phyloP scores from a whole-genome alignment of 2,329 filamentous ascomycete genomes.

The Sporothrix globosa region DNA sequence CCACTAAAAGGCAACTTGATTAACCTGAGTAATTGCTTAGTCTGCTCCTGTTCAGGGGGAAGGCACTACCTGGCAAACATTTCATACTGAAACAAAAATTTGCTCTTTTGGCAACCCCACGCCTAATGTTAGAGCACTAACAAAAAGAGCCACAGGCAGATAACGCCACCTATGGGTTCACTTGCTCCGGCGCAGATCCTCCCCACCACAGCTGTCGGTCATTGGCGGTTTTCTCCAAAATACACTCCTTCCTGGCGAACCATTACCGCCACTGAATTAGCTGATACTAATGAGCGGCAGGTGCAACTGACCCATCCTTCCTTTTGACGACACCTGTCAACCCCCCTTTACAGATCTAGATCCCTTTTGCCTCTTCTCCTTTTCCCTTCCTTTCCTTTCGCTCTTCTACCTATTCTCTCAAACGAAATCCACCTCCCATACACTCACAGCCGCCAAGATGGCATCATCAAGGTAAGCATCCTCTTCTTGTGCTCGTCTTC shows the following conservation, averaged over 20 bases:
- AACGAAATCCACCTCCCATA: background rate
- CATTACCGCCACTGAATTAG: background rate
- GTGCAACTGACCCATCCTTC: slow-evolving; percentile 13
- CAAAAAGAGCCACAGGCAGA: background rate
- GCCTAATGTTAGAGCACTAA: background rate
- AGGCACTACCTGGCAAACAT: background rate
- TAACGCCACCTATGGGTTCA: background rate
- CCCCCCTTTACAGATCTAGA: slow-evolving; percentile 21
- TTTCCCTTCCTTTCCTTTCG: slow-evolving; percentile 9
- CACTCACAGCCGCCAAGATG: slow-evolving; percentile 30
- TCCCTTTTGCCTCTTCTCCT: slow-evolving; percentile 26
- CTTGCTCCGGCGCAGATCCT: slow-evolving; percentile 18
- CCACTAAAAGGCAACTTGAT: slow-evolving; percentile 12
- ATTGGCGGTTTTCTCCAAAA: background rate
- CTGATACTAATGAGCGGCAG: slow-evolving; percentile 5
- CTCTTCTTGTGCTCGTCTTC: background rate
- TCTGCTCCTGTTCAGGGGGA: background rate
- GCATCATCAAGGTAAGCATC: slow-evolving; percentile 36
- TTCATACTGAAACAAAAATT: slow-evolving; percentile 8
- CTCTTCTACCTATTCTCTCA: background rate
- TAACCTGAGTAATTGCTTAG: slow-evolving; percentile 5
- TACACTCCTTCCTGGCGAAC: background rate
- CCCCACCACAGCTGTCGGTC: slow-evolving; percentile 10
- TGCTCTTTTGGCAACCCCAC: slow-evolving; percentile 19
- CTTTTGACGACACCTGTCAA: slow-evolving; percentile 30